These are phyloP conservation scores for Symbiodinium pilosum DNA, from an alignment of 73 alveolate genomes.

Conservation along the genomic window DNA sequence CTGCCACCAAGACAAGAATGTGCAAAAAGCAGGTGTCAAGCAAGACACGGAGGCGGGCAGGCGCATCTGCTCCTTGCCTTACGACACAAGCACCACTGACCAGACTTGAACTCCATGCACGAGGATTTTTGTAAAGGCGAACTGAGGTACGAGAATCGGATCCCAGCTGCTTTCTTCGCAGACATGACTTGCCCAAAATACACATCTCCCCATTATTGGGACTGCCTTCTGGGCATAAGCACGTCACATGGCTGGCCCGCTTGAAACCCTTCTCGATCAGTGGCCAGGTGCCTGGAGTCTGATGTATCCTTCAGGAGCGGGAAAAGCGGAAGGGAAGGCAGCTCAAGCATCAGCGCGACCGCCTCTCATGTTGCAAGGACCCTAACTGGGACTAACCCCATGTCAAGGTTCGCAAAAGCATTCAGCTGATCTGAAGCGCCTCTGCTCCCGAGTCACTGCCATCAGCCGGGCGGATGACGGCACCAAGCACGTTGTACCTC, in stretches of 20 bases:
- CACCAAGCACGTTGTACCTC: constrained; percentile 78
- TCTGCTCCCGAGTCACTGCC: constrained; percentile 13
- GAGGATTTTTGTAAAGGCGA: no score
- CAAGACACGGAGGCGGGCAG: not conserved
- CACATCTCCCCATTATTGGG: not conserved
- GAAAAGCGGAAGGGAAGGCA: constrained; percentile 84
- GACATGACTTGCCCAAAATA: no score
- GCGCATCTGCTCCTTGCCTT: not conserved
- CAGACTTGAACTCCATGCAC: no score
- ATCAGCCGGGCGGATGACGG: constrained; percentile 52
- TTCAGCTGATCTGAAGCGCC: not conserved
- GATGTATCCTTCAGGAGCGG: constrained; percentile 50
- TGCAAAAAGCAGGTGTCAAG: not conserved
- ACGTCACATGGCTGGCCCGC: no score
- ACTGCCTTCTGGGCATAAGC: not conserved
- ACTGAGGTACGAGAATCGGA: no score
- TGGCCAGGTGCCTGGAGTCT: no score
- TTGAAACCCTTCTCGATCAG: no score
- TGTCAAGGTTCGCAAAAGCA: not conserved
- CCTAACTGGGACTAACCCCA: no score
- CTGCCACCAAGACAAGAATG: no score
- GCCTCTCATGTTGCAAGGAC: constrained; percentile 29
- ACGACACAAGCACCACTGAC: no score
- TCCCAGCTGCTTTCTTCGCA: no score
- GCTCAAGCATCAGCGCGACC: constrained; percentile 31